Evolutionary conservation across 2,329 filamentous ascomycete genomes (phyloP).

Genomic region (Ophiostoma australiae): DNA sequence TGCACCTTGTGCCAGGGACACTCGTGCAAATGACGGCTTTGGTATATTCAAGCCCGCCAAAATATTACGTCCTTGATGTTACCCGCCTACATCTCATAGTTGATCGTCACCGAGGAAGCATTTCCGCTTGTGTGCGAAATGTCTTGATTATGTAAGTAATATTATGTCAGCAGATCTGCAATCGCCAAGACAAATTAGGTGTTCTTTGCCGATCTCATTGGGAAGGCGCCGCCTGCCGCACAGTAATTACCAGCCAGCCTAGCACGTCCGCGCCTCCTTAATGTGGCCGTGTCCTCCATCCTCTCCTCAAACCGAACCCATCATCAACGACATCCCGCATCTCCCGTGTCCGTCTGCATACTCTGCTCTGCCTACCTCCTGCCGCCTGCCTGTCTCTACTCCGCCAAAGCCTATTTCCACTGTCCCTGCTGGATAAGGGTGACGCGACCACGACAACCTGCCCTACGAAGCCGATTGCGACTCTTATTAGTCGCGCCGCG

Average conservation of each 20-base stretch:
- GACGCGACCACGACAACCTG: background rate
- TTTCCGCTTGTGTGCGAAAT: background rate
- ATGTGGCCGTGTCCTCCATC: background rate
- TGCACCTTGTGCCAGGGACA: background rate
- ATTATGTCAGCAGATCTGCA: constrained; percentile 9
- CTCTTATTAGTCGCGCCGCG: constrained; percentile 7
- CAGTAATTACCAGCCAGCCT: background rate
- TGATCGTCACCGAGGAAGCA: background rate
- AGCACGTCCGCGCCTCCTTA: background rate
- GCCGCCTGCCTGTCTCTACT: background rate
- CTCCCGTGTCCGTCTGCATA: background rate
- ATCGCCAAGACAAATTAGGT: constrained; percentile 10
- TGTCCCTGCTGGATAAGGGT: background rate
- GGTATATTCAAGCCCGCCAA: no score
- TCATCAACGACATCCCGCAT: constrained; percentile 2
- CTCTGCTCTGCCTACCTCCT: background rate
- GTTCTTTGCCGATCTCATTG: constrained; percentile 3
- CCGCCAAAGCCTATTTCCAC: background rate
- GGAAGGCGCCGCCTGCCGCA: background rate
- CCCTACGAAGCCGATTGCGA: constrained; percentile 11
- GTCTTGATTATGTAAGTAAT: background rate
- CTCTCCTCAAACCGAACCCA: background rate
- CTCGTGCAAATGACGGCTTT: no score
- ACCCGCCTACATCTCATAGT: background rate
- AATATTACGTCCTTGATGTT: no score